Evolutionary conservation across 805 yeast genomes (phyloP).

Genomic region (Wickerhamiella hasegawae): DNA sequence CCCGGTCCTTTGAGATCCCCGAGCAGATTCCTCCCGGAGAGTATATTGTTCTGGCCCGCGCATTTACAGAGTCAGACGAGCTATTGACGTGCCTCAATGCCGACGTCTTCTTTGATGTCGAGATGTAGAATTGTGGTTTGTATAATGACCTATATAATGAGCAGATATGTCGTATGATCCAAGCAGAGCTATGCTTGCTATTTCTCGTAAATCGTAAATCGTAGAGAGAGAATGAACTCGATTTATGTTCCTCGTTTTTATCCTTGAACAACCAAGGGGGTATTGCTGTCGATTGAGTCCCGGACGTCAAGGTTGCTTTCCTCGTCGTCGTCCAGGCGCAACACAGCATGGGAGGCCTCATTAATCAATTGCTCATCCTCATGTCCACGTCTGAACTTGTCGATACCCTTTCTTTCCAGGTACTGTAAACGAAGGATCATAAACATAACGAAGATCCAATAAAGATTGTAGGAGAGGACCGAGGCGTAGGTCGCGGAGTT

Average conservation of each 20-base stretch:
- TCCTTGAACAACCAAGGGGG: neutral
- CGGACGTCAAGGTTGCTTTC: neutral
- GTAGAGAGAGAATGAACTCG: too few relatives aligned
- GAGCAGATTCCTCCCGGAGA: slow-evolving; percentile 90
- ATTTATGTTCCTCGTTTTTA: too few relatives aligned
- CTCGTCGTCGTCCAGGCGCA: neutral
- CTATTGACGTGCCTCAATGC: slow-evolving; percentile 66
- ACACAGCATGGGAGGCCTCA: neutral
- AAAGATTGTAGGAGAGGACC: slow-evolving; percentile 50
- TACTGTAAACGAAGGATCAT: slow-evolving; percentile 31
- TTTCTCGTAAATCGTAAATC: too few relatives aligned
- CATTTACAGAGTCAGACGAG: slow-evolving; percentile 70
- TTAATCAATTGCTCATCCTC: slow-evolving; percentile 9
- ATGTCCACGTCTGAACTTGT: neutral
- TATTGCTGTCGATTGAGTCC: slow-evolving; percentile 1
- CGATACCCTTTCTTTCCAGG: slow-evolving; percentile 22
- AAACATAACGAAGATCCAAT: slow-evolving; percentile 41
- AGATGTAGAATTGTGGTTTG: too few relatives aligned
- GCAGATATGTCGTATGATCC: too few relatives aligned
- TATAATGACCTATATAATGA: too few relatives aligned
- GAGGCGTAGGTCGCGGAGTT: slow-evolving; percentile 87
- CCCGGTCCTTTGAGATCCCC: slow-evolving; percentile 71
- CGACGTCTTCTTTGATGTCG: slow-evolving; percentile 21
- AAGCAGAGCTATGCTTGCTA: too few relatives aligned
- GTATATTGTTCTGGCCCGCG: slow-evolving; percentile 75